Evolutionary conservation across 352 stramenopile genomes (phyloP).

Genomic region (Phytophthora macrochlamydospora): DNA sequence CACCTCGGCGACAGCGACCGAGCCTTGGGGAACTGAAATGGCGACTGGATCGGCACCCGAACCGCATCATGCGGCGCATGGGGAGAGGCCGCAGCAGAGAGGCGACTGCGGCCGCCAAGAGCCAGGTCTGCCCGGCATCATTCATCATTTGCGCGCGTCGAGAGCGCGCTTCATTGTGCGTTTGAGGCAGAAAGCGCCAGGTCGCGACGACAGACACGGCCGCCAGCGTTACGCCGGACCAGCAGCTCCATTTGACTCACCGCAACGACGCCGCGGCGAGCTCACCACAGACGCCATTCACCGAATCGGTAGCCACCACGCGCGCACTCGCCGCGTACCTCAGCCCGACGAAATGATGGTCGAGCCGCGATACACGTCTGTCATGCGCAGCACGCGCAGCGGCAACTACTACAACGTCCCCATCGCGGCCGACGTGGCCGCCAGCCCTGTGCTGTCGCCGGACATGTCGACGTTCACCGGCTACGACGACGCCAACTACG

Average conservation of each 20-base stretch:
- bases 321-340: conserved; percentile 2
- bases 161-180: background rate
- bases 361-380: conserved; percentile 48
- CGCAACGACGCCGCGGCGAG: background rate
- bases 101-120: background rate
- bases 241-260: conserved; percentile 1
- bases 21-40: conserved; percentile 18
- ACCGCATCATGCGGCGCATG: conserved; percentile 17
- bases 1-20: background rate
- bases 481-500: conserved; percentile 24
- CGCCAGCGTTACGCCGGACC: background rate
- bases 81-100: conserved; percentile 11
- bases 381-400: conserved; percentile 62
- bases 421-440: conserved; percentile 30
- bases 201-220: conserved; percentile 1
- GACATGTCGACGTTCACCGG: conserved; percentile 26
- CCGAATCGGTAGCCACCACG: background rate
- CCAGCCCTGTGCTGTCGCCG: conserved; percentile 13
- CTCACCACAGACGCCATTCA: background rate
- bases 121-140: too few species aligned
- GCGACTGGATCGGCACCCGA: conserved; percentile 30
- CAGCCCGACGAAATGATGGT: conserved; percentile 35
- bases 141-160: background rate
- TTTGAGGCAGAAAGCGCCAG: background rate
- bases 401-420: conserved; percentile 71